phyloP scores from a whole-genome alignment of 768 basidiomycete genomes.

The Leccinum subtestaceum region DNA sequence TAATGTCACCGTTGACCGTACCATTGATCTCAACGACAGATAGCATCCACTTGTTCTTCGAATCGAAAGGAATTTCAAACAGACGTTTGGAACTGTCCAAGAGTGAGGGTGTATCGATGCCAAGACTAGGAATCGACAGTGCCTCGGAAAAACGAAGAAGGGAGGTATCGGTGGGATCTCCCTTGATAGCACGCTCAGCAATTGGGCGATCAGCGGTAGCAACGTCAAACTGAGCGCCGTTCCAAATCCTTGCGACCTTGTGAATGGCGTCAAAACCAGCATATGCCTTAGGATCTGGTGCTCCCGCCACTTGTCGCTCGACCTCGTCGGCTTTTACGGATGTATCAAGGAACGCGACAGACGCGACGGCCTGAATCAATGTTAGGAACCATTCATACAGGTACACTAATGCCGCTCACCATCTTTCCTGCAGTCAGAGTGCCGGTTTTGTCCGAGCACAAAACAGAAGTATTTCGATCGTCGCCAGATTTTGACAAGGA shows the following conservation, averaged over 20 bases:
- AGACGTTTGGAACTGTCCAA: slow-evolving; percentile 23
- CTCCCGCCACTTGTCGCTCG: slow-evolving; percentile 9
- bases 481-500: slow-evolving; percentile 51
- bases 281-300: slow-evolving; percentile 11
- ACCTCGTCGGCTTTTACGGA: slow-evolving; percentile 23
- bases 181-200: slow-evolving; percentile 37
- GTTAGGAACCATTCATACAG: neutral
- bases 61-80: slow-evolving; percentile 45
- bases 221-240: slow-evolving; percentile 50
- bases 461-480: slow-evolving; percentile 51
- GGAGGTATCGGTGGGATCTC: slow-evolving; percentile 56
- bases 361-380: slow-evolving; percentile 36
- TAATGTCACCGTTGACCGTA: slow-evolving; percentile 8
- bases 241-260: slow-evolving; percentile 52
- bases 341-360: slow-evolving; percentile 36
- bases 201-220: slow-evolving; percentile 23
- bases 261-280: slow-evolving; percentile 32
- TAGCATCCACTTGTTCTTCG: slow-evolving; percentile 59
- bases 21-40: slow-evolving; percentile 35
- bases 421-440: slow-evolving; percentile 50
- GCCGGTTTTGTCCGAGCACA: slow-evolving; percentile 58
- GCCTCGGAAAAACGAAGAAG: slow-evolving; percentile 48
- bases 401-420: slow-evolving; percentile 24
- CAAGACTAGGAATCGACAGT: slow-evolving; percentile 23
- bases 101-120: slow-evolving; percentile 23